Evolutionary conservation across 164 flowering plant species (phyloP), one percentile per base, ranked within the genome.

Genomic region (Tetracentron sinense): DNA sequence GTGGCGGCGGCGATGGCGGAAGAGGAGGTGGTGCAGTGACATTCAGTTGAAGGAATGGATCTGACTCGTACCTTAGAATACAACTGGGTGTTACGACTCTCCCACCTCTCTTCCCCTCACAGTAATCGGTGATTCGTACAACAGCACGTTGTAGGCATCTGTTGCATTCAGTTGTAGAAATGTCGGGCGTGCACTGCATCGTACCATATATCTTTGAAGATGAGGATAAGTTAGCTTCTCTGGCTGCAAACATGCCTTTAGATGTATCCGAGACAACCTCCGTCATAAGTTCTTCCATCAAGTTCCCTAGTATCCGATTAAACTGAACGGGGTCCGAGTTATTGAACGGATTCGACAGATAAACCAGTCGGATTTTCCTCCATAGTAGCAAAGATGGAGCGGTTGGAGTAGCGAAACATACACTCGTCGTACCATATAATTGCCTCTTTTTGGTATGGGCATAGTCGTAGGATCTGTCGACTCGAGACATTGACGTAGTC

Each of bases 101-200:
- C 17, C 50, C 82, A 2, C 82, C 78, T 42, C 35, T 29, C 48
- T 12, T 58, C 29, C 74, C 73, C 19, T 7, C 7, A 35, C 82
- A 68, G 14, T 74, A 61, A 2, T 0, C 3, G 1, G 57, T 61
- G 22, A 78, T 8, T 0, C 14, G 0, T 1, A 21, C 10, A 2
- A 54, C 14, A 1, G 54, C 61, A 1, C 2, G 20, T 0, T 11
- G 6, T 3, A 83, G 68, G 42, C 88, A 81, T 6, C 4, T 14
- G 2, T n/a, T 14, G 46, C 85, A 81, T 15, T 63, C 65, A 0
- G 1, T 7, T 2, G 15, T 4, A 5, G 72, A 31, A 67, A 78
- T 23, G 69, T 80, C 77, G 23, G 61, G 73, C 1, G 75, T 73
- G 72, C 86, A 82, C 72, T 78, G 82, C 4, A 25, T 79, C 2